Evolutionary conservation across 345 rosid species (phyloP).

Genomic region (Populus tremula): DNA sequence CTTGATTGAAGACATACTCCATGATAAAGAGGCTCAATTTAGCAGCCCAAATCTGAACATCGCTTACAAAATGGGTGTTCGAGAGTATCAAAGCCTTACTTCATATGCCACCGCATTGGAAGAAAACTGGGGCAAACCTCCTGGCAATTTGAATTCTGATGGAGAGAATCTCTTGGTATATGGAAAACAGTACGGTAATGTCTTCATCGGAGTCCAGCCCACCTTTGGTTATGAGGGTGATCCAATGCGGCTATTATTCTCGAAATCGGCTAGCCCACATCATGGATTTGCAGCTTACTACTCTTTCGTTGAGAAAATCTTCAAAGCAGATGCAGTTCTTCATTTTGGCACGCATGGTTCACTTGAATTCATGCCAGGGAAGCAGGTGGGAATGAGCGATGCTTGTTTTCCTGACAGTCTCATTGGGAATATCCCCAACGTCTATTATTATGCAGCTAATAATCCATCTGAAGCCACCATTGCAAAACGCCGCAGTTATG

Average conservation of each 20-base stretch:
- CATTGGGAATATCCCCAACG: slow-evolving; percentile 93
- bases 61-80: slow-evolving; percentile 88
- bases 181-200: slow-evolving; percentile 87
- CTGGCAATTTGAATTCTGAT: slow-evolving; percentile 90
- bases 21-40: slow-evolving; percentile 97
- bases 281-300: slow-evolving; percentile 97
- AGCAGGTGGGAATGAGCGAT: slow-evolving; percentile 99
- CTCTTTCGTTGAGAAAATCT: slow-evolving; percentile 91
- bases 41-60: slow-evolving; percentile 92
- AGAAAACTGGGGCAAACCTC: slow-evolving; percentile 99
- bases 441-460: slow-evolving; percentile 93
- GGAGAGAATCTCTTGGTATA: slow-evolving; percentile 91
- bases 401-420: slow-evolving; percentile 93
- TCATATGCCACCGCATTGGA: slow-evolving; percentile 81
- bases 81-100: slow-evolving; percentile 80
- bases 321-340: slow-evolving; percentile 93
- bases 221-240: slow-evolving; percentile 99
- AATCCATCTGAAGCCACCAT: slow-evolving; percentile 98
- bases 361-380: slow-evolving; percentile 98
- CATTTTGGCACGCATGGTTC: slow-evolving; percentile 99
- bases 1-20: slow-evolving; percentile 81
- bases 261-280: slow-evolving; percentile 96
- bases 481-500: slow-evolving; percentile 96
- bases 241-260: slow-evolving; percentile 94
- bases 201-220: slow-evolving; percentile 97